These are phyloP conservation scores for Anisodus acutangulus DNA, from an alignment of 257 asterid species.

Conservation along the genomic window DNA sequence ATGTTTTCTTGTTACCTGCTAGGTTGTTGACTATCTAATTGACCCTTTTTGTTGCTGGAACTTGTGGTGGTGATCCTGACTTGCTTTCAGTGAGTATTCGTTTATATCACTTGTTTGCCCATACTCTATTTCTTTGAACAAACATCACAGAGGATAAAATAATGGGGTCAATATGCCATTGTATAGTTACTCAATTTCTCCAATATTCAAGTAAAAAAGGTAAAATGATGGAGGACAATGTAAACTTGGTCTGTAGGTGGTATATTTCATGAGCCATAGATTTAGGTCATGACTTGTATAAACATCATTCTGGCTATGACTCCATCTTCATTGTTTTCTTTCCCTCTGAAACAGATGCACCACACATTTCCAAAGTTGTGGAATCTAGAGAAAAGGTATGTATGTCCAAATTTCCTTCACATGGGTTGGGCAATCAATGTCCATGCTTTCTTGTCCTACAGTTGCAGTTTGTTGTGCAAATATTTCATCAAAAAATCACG, in stretches of 20 bases:
- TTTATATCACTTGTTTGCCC: constrained; percentile 29
- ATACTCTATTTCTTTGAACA: background rate
- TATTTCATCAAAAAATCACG: background rate
- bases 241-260: background rate
- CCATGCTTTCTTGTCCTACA: constrained; percentile 21
- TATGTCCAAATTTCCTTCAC: background rate
- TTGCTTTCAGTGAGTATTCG: constrained; percentile 81
- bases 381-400: constrained; percentile 84
- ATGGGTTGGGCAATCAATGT: background rate
- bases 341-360: constrained; percentile 64
- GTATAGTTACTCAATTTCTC: background rate
- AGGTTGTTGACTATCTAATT: constrained; percentile 93
- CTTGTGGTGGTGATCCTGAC: constrained; percentile 88
- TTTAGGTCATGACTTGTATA: background rate
- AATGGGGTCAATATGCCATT: constrained; percentile 16
- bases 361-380: constrained; percentile 89
- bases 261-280: background rate
- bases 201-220: background rate
- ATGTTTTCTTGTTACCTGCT: constrained; percentile 16
- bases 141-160: background rate
- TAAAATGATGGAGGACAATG: background rate
- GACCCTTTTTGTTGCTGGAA: constrained; percentile 94
- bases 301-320: background rate
- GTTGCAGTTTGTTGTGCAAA: background rate
- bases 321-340: background rate